Evolutionary conservation across 176 grass and related monocot species (phyloP), one percentile per base, ranked within the genome.

Genomic region (Oryza australiensis): DNA sequence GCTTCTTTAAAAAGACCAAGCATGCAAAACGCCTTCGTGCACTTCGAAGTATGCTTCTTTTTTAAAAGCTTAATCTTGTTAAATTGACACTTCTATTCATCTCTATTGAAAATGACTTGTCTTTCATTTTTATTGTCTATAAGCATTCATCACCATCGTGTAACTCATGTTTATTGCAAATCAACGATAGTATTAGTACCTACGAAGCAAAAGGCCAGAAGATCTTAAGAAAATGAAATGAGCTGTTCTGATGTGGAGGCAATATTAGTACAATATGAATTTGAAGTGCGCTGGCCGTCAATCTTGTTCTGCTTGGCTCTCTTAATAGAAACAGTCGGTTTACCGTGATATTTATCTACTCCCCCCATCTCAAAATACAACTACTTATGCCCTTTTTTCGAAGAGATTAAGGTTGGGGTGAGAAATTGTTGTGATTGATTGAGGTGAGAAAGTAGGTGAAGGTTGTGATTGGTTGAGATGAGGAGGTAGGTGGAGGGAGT

Each of bases 141-240:
- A 55, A 18, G 5, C 18, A 55, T 6, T 18, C 18, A 22, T 55
- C 49, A 8, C 22, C 22, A 24, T 9, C 0, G 55, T 60, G 22
- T 60, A 60, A 60, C 13, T 18, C n/a, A 4, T 84, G 27, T 74
- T 63, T 14, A 38, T 70, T 82, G 29, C 42, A 67, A 45, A 53
- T 27, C 35, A 35, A 3, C 28, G 22, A 12, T 63, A 63, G 63
- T 65, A 51, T 14, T 63, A 63, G 62, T 65, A 51, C 24, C 42
- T 73, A 49, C 29, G 65, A 28, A 51, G 23, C 0, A 64, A 64
- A 55, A 33, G 26, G 64, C 20, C 65, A 30, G 23, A 41, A 5
- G 16, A 64, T 13, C 22, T 41, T 30, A 66, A 66, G 27, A 35
- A 85, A 85, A 79, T 5, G 0, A 64, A 53, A 49, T 51, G 23